Evolutionary conservation across 495 filamentous ascomycete species (phyloP).

Genomic region (Haplographium delicatum): DNA sequence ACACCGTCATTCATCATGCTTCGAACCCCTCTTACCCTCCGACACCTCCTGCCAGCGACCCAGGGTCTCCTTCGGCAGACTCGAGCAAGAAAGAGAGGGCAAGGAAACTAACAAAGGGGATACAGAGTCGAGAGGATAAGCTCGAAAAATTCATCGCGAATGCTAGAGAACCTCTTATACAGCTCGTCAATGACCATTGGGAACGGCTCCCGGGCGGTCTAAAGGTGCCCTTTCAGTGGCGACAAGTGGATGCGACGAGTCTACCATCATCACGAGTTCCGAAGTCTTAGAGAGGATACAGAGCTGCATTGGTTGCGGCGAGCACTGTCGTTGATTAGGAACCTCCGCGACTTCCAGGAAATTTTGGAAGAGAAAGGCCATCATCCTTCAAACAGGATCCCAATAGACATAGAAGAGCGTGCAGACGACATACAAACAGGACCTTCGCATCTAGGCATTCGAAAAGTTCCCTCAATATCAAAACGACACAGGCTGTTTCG

Average conservation of each 20-base stretch:
- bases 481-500: neutral
- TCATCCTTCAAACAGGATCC: neutral
- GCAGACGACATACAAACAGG: neutral
- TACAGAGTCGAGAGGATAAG: constrained; percentile 12
- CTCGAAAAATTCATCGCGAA: constrained; percentile 16
- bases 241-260: constrained; percentile 8
- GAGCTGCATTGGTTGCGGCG: constrained; percentile 9
- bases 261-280: constrained; percentile 8
- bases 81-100: constrained; percentile 2
- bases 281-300: constrained; percentile 2
- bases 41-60: constrained; percentile 11
- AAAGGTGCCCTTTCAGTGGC: constrained; percentile 9
- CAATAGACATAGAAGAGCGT: neutral
- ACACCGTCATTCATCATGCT: constrained; percentile 11
- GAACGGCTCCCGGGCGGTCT: constrained; percentile 12
- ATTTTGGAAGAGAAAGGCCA: constrained; percentile 13
- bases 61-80: constrained; percentile 10
- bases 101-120: constrained; percentile 1
- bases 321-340: constrained; percentile 12
- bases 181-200: constrained; percentile 13
- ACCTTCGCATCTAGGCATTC: neutral
- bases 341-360: constrained; percentile 12
- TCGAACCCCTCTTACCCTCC: constrained; percentile 11
- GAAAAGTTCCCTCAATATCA: neutral
- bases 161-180: constrained; percentile 7